Base-by-base conservation (phyloP, 169 alveolate genomes). In the Plasmodium berghei region DNA sequence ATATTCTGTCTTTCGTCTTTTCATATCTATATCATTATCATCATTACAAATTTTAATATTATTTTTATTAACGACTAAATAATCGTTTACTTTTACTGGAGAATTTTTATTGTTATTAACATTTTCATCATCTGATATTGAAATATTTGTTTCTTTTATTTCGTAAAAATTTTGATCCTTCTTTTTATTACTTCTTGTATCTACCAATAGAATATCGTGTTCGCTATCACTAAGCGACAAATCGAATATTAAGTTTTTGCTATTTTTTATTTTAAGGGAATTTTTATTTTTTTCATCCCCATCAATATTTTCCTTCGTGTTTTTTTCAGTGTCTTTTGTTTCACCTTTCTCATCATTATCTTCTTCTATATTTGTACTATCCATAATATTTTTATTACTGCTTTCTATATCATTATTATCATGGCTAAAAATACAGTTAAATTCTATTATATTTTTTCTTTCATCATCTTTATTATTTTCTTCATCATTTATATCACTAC, bases 231-330 rank as follows among this genome's bases (percentile, higher is more conserved):
- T 52, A 55, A 77, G 20, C 6, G 89, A 77, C 14, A 77, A 46
- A 46, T 62, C 66, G 12, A 77, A 77, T 42, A 77, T 77, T 77
- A 77, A 46, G 10, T 77, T 77, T 28, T 69, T 77, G 16, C 77
- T 69, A 64, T 46, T 49, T 26, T 56, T 42, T 20, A 22, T 22
- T 18, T 61, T 55, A 28, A 54, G 5, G 9, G 72, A 61, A 12
- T 74, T 64, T 18, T 61, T 66, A 45, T 26, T 45, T 40, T 56
- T 64, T 59, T 52, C n/a, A 20, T 42, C 18, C 18, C 22, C 66
- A 48, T 42, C 9, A 12, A 42, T 5, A 48, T 59, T 49, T 18
- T 46, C 5, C 22, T 18, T 22, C 22, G 14, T 64, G 16, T 16
- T 58, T 9, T 24, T 59, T 16, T 18, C 5, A 10, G 40, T 42